A percentile compares a stretch with the other conserved stretches of the same genome.
Evolutionary conservation across 345 rosid genomes (phyloP).

Genomic region (Lepidium africanum): DNA sequence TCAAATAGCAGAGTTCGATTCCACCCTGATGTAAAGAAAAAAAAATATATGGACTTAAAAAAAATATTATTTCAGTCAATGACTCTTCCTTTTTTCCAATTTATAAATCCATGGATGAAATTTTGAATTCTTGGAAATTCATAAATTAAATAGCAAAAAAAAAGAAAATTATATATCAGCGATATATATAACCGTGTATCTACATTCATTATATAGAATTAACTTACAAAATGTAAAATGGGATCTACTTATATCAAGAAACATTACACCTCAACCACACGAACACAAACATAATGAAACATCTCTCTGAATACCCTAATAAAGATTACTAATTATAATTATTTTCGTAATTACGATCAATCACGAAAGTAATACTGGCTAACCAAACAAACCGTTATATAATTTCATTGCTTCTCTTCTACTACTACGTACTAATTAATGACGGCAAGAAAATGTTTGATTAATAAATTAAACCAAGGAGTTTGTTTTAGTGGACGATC

Average conservation of each 20-base stretch:
- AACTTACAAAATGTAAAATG: background rate
- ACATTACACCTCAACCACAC: conserved; percentile 20
- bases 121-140: background rate
- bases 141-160: no score
- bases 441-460: background rate
- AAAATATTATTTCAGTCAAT: no score
- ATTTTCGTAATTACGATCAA: background rate
- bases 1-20: no score
- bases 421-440: background rate
- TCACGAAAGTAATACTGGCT: conserved; percentile 8
- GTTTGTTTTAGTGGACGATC: conserved; percentile 27
- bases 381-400: conserved; percentile 11
- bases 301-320: conserved; percentile 8
- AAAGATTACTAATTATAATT: background rate
- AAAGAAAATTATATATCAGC: no score
- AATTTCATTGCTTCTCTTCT: background rate
- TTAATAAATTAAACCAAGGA: conserved; percentile 18
- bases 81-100: background rate
- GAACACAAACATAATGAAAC: conserved; percentile 18
- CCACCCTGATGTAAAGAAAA: no score
- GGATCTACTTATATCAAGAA: conserved; percentile 4
- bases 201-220: background rate
- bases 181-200: background rate
- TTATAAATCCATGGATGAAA: background rate
- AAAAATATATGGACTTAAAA: no score